phyloP scores from a whole-genome alignment of 371 early-diverging fungal species.

The Mortierella sp. region DNA sequence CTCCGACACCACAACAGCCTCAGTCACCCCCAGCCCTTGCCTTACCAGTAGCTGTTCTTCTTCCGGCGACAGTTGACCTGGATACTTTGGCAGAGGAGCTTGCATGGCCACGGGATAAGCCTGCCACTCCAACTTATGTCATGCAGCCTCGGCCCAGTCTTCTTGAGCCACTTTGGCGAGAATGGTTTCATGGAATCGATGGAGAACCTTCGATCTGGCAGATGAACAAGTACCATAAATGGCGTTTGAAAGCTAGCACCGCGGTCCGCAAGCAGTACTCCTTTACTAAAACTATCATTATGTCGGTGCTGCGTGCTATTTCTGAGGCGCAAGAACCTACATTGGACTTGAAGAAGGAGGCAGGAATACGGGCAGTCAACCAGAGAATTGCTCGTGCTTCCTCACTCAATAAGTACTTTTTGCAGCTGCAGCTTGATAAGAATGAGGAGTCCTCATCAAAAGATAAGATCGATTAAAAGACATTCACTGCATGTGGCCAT shows the following conservation, averaged over 20 bases:
- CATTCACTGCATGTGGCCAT: no score
- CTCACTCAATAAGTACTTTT: neutral
- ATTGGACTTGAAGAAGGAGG: neutral
- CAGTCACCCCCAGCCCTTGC: neutral
- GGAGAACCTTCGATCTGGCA: neutral
- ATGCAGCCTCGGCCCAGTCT: neutral
- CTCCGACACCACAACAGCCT: neutral
- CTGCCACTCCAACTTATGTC: neutral
- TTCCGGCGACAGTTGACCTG: neutral
- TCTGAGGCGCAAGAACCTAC: neutral
- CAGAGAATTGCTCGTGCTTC: neutral
- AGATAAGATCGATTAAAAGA: no score
- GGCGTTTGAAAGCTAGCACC: neutral
- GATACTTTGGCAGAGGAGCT: neutral
- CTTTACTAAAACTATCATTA: neutral
- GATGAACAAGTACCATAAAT: neutral
- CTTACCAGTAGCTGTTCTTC: neutral
- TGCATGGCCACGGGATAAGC: neutral
- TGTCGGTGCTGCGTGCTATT: neutral
- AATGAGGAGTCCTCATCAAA: neutral
- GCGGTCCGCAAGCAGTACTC: neutral
- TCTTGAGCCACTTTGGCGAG: neutral
- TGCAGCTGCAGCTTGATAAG: neutral
- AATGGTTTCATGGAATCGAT: neutral
- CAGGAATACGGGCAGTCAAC: neutral